Conservation (phyloP, 345 rosid species). For the Euclidium syriacum region DNA sequence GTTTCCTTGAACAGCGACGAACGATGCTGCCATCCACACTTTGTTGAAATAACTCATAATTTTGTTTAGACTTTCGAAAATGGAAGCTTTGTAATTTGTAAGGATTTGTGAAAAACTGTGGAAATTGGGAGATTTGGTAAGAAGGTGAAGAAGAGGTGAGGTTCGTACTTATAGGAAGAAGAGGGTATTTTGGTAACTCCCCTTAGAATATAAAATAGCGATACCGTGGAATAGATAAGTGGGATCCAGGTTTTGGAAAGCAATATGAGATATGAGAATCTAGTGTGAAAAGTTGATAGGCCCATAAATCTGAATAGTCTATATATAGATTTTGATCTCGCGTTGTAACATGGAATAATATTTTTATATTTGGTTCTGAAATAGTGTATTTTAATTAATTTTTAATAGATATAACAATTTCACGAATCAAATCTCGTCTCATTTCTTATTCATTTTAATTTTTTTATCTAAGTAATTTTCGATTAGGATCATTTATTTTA, state of each 20-base stretch:
- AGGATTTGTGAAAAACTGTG: not conserved
- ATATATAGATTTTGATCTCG: too few species aligned
- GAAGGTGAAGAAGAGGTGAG: not conserved
- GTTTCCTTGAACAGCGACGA: slow-evolving; percentile 61
- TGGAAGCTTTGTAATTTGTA: not conserved
- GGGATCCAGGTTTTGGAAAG: slow-evolving; percentile 23
- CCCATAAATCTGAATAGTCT: too few species aligned
- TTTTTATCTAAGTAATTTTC: too few species aligned
- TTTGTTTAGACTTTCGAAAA: not conserved
- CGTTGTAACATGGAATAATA: too few species aligned
- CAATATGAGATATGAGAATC: not conserved
- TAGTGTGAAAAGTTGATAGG: not conserved
- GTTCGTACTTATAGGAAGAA: not conserved
- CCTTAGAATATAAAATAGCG: not conserved
- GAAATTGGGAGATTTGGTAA: not conserved
- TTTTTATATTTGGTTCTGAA: too few species aligned
- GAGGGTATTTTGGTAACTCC: not conserved
- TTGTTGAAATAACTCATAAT: slow-evolving; percentile 38
- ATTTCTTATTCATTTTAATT: too few species aligned
- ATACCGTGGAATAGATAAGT: slow-evolving; percentile 16
- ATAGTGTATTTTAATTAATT: too few species aligned
- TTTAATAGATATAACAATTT: too few species aligned
- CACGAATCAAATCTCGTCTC: too few species aligned
- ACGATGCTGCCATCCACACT: slow-evolving; percentile 71
- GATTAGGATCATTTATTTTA: too few species aligned